Evolutionary conservation across 352 stramenopile genomes (phyloP), one percentile per base, ranked within the genome.

Genomic region (Phytophthora chlamydospora): DNA sequence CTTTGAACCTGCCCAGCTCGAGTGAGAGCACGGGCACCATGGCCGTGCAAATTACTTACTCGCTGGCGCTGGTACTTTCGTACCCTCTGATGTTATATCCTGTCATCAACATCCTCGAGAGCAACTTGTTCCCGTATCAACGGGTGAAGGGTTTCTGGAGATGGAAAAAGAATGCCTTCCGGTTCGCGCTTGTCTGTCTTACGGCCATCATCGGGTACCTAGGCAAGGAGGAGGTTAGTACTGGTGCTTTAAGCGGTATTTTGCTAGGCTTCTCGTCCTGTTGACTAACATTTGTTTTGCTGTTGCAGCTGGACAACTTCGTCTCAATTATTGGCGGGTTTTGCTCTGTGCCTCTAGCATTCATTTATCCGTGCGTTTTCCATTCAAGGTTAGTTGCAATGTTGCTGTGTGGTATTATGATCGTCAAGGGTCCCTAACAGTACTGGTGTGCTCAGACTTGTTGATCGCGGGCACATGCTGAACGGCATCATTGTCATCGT

Each of bases 51-150:
- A 58, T 81, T 24, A 83, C 76, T 36, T 88, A 85, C 49, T 86
- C 78, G 41, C 38, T 88, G 38, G 78, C 78, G 14, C 73, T 86
- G 14, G 64, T 88, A 44, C 64, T 88, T 4, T 85, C 78, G 58
- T 88, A 86, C 48, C 78, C 78, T 42, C 68, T 88, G n/a, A 86
- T 88, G 76, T 41, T 88, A 29, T 88, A 86, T 60, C 78, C 78
- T 27, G 76, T 85, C 16, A 73, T 88, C 9, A 86, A 81, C 62
- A 82, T 88, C 49, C 68, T 88, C 17, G 78, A 88, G 46, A 71
- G 66, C 62, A 79, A 80, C 32, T 31, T 86, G 12, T 82, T 86
- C 33, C 56, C 68, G 9, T 57, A 74, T 36, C 60, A 67, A 9
- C 74, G 62, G 33, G 42, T 69, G 5, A 85, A 83, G 40, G 78